Evolutionary conservation across 441 rosid genomes (phyloP).

Genomic region (Geranium incanum): DNA sequence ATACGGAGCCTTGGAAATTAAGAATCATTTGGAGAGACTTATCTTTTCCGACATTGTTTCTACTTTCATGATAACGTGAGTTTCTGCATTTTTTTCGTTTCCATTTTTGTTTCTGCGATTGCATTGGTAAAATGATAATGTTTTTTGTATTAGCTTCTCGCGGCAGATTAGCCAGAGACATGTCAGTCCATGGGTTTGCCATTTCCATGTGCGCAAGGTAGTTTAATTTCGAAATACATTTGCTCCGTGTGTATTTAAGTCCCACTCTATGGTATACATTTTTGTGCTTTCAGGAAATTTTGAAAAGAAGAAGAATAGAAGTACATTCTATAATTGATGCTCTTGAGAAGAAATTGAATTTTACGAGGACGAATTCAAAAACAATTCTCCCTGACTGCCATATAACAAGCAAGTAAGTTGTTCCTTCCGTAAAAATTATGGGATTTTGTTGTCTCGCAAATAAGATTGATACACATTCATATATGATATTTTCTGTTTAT

Average conservation of each 20-base stretch:
- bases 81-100: conserved; percentile 17
- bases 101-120: background rate
- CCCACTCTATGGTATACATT: conserved; percentile 23
- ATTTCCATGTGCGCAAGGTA: conserved; percentile 77
- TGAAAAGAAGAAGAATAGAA: conserved; percentile 47
- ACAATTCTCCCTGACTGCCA: conserved; percentile 32
- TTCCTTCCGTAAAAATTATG: background rate
- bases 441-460: too few relatives aligned
- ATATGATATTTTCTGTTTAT: conserved; percentile 3
- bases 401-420: conserved; percentile 58
- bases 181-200: conserved; percentile 82
- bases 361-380: conserved; percentile 30
- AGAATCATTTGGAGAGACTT: conserved; percentile 70
- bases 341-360: conserved; percentile 38
- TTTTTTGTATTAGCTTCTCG: conserved; percentile 47
- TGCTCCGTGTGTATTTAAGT: conserved; percentile 13
- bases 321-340: conserved; percentile 43
- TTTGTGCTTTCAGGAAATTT: conserved; percentile 44
- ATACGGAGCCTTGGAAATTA: conserved; percentile 70
- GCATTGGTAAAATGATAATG: conserved; percentile 17
- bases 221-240: conserved; percentile 9
- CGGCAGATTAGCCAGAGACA: conserved; percentile 32
- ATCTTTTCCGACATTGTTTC: conserved; percentile 72
- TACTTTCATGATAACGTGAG: conserved; percentile 68
- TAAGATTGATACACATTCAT: background rate